Base-by-base conservation (phyloP, 495 filamentous ascomycete genomes). In the Neurospora pannonica region DNA sequence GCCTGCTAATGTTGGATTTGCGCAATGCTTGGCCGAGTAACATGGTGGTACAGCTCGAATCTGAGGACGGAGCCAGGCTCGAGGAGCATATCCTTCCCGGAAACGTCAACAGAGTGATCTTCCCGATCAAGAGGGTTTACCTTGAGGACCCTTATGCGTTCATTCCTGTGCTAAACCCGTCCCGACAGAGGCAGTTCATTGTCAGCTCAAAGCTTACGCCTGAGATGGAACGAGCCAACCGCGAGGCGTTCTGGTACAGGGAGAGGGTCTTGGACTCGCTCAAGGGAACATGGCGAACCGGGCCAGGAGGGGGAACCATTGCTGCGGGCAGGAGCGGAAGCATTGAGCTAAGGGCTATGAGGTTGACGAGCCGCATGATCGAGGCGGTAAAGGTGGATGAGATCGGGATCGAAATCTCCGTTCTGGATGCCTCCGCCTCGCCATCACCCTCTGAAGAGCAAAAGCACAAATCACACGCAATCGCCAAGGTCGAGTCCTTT, bases 241-340 rank as follows among this genome's bases (percentile, higher is more conserved):
- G 95, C 46, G 94, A 97, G 83, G 90, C 91, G 2, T 97, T 97
- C 81, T 97, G 95, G 95, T 97, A 94, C 83, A 88, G 95, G 8
- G 92, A 97, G 78, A 92, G 91, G 78, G 86, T 98, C 2, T 86
- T 98, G 11, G 92, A 92, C 74, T 85, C 86, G 28, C 80, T 97
- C 3, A 83, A 83, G 5, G 95, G 90, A 3, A 86, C 84, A 3
- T 98, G 95, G 95, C 69, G 75, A 37, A 74, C 79, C 9, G 54
- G 54, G 15, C 54, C 54, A 36, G 54, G 54, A 31, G 54, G 24
- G 3, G 54, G 54, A 4, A 70, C 73, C 7, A 88, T 84, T 39
- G 91, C 93, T 36, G 75, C 86, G 28, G 82, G 85, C 1, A 85
- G 93, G 48, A 82, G 84, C 48, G 95, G 95, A 5, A 86, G 86